Base-by-base conservation (phyloP, 2,329 filamentous ascomycete genomes). In the Aureobasidium sp. region DNA sequence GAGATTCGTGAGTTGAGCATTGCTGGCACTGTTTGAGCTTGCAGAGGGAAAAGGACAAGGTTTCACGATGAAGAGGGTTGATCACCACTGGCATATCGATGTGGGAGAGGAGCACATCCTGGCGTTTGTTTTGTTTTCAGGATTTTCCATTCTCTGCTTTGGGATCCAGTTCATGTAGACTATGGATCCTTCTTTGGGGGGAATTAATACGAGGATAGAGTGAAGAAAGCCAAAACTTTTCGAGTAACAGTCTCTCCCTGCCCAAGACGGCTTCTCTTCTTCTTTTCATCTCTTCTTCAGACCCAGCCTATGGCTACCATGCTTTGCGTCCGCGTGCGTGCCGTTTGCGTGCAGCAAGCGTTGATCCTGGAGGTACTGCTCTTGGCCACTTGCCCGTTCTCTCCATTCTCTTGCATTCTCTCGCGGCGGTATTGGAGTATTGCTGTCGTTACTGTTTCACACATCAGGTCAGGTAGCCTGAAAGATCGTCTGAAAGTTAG, bases 1-100 rank as follows among this genome's bases (percentile, higher is more conserved):
- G 92, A 99, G 80, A 99, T 99, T 74, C 82, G 94, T 67, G 94
- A 97, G 77, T 76, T 99, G 76, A 97, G 93, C 76, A 99, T 99
- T 80, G 85, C 85, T 37, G 85, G 85, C 22, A 87, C 85, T n/a
- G 85, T 87, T 61, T 85, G 71, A 53, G 24, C 31, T 54, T 19
- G 37, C 17, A 33, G 24, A n/a, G 35, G 22, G 4, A 40, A 42
- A 15, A 35, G 7, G 27, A 19, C 33, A 22, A 24, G 35, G 31
- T 19, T 31, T 31, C 40, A 22, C 31, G 40, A 54, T 4, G 39
- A 31, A 33, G 48, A 44, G 9, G 49, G 33, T 24, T 49, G 37
- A 62, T 61, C 57, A 60, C 31, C 44, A 60, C 19, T 45, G 54
- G 54, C 54, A 58, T 58, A 17, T 31, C 4, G 53, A 29, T 40